Evolutionary conservation across 2,329 filamentous ascomycete genomes (phyloP), one percentile per base, ranked within the genome.

Genomic region (Scopulariopsis brevicaulis): DNA sequence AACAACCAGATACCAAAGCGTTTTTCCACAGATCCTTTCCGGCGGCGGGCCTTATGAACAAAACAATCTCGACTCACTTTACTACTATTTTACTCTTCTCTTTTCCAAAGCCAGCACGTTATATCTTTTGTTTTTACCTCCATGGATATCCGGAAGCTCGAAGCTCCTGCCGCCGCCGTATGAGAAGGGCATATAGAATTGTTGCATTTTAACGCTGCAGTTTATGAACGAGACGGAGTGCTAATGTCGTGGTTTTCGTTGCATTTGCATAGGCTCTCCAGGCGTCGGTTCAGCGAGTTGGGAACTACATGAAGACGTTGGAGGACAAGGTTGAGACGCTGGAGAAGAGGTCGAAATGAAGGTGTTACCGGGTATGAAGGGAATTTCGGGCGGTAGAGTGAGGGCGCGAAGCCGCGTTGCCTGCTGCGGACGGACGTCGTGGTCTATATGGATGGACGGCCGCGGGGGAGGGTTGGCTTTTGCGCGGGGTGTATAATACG

Each of bases 211-310:
- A 22, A 15, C n/a, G 32, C 20, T 28, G 6, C 18, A 37, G 15
- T 55, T n/a, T 24, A 48, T n/a, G 37, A 22, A 32, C 28, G 28
- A 8, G 28, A 32, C 28, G 22, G 35, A 24, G 22, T 58, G 51
- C 56, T 54, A 53, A 54, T 58, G 56, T 50, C 54, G 20, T n/a
- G 20, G 35, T 40, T 53, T 40, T 50, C 28, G 18, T 53, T 52
- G 35, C 50, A 22, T 53, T 32, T 32, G 57, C 59, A 60, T 64
- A 93, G 90, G 83, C 87, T 63, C 79, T 96, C 57, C 90, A 95
- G 79, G 78, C 83, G 54, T 87, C 89, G 40, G 90, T 92, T 58
- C 84, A 90, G 71, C 82, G 87, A 69, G 81, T 95, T 69, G 88
- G 90, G 73, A 80, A 79, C 58, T 93, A 94, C 68, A 82, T 94